Evolutionary conservation across 2,329 filamentous ascomycete genomes (phyloP).

Genomic region (Ophioceras dolichostomum): DNA sequence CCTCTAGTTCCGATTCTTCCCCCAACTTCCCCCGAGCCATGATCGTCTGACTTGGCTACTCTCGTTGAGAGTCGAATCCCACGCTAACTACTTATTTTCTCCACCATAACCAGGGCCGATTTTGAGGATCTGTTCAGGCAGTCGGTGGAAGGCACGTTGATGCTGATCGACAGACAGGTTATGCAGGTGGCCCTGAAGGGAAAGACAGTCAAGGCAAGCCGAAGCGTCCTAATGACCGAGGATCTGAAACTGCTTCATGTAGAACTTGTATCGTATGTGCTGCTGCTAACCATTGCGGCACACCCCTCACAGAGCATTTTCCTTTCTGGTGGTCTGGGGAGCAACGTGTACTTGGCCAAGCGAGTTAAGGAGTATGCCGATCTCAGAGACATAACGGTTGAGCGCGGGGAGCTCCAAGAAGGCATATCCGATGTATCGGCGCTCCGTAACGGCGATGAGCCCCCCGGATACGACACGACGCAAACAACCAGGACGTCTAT

Average conservation of each 20-base stretch:
- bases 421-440: too few relatives aligned
- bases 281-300: too few relatives aligned
- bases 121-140: constrained; percentile 10
- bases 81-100: too few relatives aligned
- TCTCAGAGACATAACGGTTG: constrained; percentile 8
- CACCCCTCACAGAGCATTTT: constrained; percentile 10
- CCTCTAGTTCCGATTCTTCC: too few relatives aligned
- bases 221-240: too few relatives aligned
- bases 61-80: too few relatives aligned
- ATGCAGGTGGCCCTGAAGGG: constrained; percentile 5
- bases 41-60: too few relatives aligned
- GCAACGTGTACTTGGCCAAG: constrained; percentile 10
- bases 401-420: constrained; percentile 8
- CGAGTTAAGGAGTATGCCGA: constrained; percentile 8
- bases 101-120: too few relatives aligned
- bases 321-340: constrained; percentile 13
- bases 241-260: too few relatives aligned
- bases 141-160: constrained; percentile 11
- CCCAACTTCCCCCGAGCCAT: too few relatives aligned
- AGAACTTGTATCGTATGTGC: too few relatives aligned
- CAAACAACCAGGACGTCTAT: neutral
- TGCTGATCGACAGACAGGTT: constrained; percentile 10
- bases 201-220: constrained; percentile 10
- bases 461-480: neutral
- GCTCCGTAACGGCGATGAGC: neutral